A percentile compares a stretch with the other conserved stretches of the same genome.
These are phyloP conservation scores for Septoria petroselini DNA, from an alignment of 2,329 filamentous ascomycete genomes.

Conservation along the genomic window DNA sequence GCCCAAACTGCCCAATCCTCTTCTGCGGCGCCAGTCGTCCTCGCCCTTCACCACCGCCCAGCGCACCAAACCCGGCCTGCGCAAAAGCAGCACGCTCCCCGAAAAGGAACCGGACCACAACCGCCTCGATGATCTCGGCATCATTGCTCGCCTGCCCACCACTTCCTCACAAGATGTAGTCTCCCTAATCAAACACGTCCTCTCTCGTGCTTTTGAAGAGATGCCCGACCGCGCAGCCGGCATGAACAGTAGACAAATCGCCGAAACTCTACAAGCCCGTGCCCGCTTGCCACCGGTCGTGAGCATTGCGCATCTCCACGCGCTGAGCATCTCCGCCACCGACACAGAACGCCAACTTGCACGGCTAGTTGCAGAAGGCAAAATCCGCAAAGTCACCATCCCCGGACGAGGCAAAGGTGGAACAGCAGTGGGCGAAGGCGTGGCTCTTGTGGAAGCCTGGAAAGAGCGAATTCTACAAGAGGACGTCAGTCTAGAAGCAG, in stretches of 20 bases:
- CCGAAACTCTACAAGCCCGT: constrained; percentile 63
- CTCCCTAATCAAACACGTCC: constrained; percentile 56
- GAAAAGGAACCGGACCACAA: constrained; percentile 36
- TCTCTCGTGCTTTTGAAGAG: constrained; percentile 60
- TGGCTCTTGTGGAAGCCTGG: constrained; percentile 59
- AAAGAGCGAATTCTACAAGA: constrained; percentile 39
- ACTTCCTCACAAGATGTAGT: constrained; percentile 59
- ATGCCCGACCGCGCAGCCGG: constrained; percentile 58
- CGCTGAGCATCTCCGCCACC: constrained; percentile 61
- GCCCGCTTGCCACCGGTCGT: constrained; percentile 60
- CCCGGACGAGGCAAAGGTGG: constrained; percentile 58
- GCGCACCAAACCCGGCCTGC: constrained; percentile 37
- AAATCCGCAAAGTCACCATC: constrained; percentile 62
- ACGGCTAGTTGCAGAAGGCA: constrained; percentile 56
- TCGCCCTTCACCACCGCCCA: constrained; percentile 39
- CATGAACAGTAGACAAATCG: constrained; percentile 61
- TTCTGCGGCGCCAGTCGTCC: constrained; percentile 41
- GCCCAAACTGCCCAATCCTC: constrained; percentile 30
- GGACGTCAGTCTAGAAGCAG: constrained; percentile 32
- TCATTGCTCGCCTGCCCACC: constrained; percentile 54
- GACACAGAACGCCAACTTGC: constrained; percentile 65
- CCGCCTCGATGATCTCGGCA: constrained; percentile 59
- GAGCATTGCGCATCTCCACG: constrained; percentile 63
- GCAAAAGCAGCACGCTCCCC: constrained; percentile 21
- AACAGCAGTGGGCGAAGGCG: constrained; percentile 60